These are phyloP conservation scores for Wallacemonas sp. DNA, from an alignment of 208 protist species.

Conservation along the genomic window DNA sequence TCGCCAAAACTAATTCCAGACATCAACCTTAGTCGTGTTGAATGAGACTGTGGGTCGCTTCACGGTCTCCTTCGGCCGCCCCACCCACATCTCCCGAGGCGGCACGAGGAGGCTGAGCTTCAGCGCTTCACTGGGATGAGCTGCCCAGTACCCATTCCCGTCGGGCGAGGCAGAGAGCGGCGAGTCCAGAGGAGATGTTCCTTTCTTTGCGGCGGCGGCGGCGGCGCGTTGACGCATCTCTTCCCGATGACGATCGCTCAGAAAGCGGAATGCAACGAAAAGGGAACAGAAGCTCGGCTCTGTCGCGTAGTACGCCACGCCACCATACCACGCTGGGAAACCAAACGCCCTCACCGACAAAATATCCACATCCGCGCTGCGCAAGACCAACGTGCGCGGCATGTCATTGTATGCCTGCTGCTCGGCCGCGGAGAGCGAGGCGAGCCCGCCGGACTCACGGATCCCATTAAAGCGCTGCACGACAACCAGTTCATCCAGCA, in stretches of 20 bases:
- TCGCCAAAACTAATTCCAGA: conserved; percentile 9
- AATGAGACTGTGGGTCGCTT: conserved; percentile 8
- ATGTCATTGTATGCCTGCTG: conserved; percentile 1
- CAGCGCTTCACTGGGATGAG: background rate
- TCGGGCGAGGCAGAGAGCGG: too few relatives aligned
- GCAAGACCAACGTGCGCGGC: conserved; percentile 1
- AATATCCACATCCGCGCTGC: conserved; percentile 50
- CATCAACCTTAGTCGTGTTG: conserved; percentile 19
- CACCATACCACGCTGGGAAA: conserved; percentile 62
- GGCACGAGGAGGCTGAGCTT: conserved; percentile 3
- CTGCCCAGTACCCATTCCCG: background rate
- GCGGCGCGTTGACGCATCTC: background rate
- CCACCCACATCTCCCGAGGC: background rate
- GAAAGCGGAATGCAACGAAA: conserved; percentile 10
- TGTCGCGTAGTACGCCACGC: conserved; percentile 43
- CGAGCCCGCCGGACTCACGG: background rate
- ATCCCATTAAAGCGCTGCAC: conserved; percentile 9
- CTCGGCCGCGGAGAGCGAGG: background rate
- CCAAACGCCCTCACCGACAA: conserved; percentile 39
- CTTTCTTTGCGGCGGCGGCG: too few relatives aligned
- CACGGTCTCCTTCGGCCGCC: background rate
- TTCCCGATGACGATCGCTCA: background rate
- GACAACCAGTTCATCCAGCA: conserved; percentile 9
- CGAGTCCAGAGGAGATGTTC: too few relatives aligned
- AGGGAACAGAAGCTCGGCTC: conserved; percentile 19